Evolutionary conservation across 805 yeast genomes (phyloP), one percentile per base, ranked within the genome.

Genomic region (Saccharomycopsis selenospora): DNA sequence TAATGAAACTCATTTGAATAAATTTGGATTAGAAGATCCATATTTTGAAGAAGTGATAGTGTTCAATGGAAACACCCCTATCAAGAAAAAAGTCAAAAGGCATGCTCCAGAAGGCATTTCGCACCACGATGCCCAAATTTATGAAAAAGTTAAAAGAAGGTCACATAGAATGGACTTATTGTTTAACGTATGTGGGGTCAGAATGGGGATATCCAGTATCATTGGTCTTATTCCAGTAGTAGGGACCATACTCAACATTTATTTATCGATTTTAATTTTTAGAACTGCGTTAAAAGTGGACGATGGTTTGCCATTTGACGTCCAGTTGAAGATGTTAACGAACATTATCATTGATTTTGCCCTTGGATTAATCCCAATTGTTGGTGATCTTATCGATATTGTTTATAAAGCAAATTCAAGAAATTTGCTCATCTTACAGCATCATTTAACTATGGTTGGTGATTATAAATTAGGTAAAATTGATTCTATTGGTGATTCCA

Each of bases 391-490:
- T 23, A 68, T 82, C 23, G 79, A 75, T 51, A 76, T 86, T 24
- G 80, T 82, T 0, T 87, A 82, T 66, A 83, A 85, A 65, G 76
- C 88, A 20, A 85, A 84, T 57, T 79, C 85, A 47, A 70, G 95
- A 49, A 87, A 87, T 62, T 79, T 78, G 52, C 65, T 80, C 36
- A 55, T 83, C 25, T 62, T 85, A 50, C 90, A 84, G 56, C 70
- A 71, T 38, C 74, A 77, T 56, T 62, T 85, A 58, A 69, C 17
- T 26, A 30, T 47, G 27, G 52, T 51, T n/a, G 54, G 54, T 2
- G 51, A 46, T 17, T 36, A 47, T 11, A 49, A 47, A 17, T 17
- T 46, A 26, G 50, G 52, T n/a, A 49, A 36, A 25, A 33, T 33
- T 33, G 38, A 33, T 33, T 14, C n/a, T 17, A 4, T 33, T 14